Evolutionary conservation across 805 yeast genomes (phyloP).

Genomic region (Isabelozyma heimii): DNA sequence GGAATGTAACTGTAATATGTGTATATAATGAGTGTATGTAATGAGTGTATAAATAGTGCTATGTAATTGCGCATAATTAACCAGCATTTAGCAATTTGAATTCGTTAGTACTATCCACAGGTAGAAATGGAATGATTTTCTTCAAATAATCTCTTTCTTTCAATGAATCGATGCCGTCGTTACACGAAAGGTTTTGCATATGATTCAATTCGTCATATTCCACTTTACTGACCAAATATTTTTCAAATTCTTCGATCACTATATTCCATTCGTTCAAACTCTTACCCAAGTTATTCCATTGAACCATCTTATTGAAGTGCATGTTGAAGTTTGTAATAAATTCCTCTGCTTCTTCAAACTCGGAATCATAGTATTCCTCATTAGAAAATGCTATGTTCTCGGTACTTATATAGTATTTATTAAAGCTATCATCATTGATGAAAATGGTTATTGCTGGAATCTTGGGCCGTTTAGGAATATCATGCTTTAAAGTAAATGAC

Average conservation of each 20-base stretch:
- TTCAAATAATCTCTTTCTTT: conserved; percentile 34
- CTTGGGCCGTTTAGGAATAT: conserved; percentile 18
- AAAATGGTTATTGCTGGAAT: conserved; percentile 31
- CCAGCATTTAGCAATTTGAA: conserved; percentile 29
- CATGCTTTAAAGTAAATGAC: not conserved
- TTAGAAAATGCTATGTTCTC: conserved; percentile 19
- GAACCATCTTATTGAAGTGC: conserved; percentile 5
- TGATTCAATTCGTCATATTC: conserved; percentile 23
- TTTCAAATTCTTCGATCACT: conserved; percentile 46
- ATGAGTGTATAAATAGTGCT: no score
- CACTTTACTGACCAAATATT: conserved; percentile 30
- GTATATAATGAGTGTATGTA: no score
- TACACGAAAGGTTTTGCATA: not conserved
- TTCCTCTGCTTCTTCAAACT: conserved; percentile 4
- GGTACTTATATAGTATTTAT: conserved; percentile 27
- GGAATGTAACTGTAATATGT: no score
- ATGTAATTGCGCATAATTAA: conserved; percentile 1
- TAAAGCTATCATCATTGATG: conserved; percentile 23
- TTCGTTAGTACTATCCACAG: conserved; percentile 33
- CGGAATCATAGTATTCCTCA: conserved; percentile 1
- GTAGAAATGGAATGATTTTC: conserved; percentile 36
- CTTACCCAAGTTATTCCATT: conserved; percentile 39
- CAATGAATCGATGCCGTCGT: conserved; percentile 3
- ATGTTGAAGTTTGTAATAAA: not conserved
- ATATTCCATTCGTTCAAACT: conserved; percentile 52